Percentiles rank a stretch among this genome's conserved stretches.
Conservation (phyloP, 1,284 basidiomycete genomes). For the Puccinia novopanici region DNA sequence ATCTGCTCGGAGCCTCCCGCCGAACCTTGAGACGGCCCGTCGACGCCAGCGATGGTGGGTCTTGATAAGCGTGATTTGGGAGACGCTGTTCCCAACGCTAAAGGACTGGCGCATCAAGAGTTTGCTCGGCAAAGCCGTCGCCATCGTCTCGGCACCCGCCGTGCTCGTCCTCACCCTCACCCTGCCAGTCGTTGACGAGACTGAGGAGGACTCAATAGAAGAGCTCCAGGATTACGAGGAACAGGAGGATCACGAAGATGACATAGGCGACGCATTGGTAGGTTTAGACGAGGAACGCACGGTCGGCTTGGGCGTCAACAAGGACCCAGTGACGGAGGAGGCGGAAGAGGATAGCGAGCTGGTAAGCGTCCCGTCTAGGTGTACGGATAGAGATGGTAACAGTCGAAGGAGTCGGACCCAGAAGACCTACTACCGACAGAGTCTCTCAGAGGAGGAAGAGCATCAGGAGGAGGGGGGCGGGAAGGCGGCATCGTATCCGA, state of each 20-base stretch:
- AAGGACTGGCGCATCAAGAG: constrained; percentile 74
- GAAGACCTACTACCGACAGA: background rate
- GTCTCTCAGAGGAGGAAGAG: background rate
- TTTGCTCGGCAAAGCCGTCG: constrained; percentile 71
- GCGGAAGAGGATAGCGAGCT: constrained; percentile 52
- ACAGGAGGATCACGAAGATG: constrained; percentile 52
- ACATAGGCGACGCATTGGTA: constrained; percentile 59
- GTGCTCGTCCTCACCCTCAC: constrained; percentile 83
- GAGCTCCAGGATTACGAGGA: constrained; percentile 58
- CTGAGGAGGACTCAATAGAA: constrained; percentile 53
- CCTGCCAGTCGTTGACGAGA: constrained; percentile 75
- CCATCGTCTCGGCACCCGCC: constrained; percentile 80
- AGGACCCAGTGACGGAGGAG: constrained; percentile 52
- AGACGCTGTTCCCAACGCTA: constrained; percentile 77
- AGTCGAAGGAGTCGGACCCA: background rate
- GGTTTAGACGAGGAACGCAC: constrained; percentile 54
- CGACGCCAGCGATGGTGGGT: background rate
- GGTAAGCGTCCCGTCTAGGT: background rate
- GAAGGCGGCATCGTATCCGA: background rate
- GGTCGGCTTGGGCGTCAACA: constrained; percentile 24
- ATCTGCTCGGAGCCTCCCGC: too few species aligned
- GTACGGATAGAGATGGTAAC: background rate
- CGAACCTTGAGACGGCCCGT: background rate
- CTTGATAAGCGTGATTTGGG: background rate
- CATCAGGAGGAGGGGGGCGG: background rate